These are phyloP conservation scores for Colletotrichum tabaci DNA, from an alignment of 2,329 filamentous ascomycete species.

Conservation along the genomic window DNA sequence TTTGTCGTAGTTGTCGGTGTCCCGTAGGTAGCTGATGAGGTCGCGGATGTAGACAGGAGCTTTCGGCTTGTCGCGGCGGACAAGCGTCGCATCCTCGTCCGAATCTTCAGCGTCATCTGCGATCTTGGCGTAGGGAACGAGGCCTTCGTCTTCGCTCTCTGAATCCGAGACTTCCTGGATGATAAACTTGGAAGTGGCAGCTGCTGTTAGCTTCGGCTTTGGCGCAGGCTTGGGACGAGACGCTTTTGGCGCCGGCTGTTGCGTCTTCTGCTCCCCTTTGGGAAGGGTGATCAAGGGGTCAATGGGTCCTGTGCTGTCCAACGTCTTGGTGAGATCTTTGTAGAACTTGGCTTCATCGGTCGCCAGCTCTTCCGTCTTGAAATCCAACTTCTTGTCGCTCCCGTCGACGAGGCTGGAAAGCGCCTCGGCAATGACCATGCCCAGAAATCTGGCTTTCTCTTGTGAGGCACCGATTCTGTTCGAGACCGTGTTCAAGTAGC, in stretches of 20 bases:
- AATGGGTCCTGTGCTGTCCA: conserved; percentile 75
- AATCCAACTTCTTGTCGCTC: conserved; percentile 81
- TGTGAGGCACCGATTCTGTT: conserved; percentile 88
- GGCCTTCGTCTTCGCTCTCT: conserved; percentile 74
- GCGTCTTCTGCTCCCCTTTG: conserved; percentile 40
- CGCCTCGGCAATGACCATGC: conserved; percentile 88
- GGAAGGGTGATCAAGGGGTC: conserved; percentile 60
- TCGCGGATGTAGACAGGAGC: conserved; percentile 94
- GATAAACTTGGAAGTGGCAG: conserved; percentile 61
- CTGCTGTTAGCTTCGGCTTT: conserved; percentile 49
- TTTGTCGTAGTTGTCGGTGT: conserved; percentile 86
- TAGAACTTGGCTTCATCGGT: conserved; percentile 83
- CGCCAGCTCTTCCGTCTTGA: conserved; percentile 85
- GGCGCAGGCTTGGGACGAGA: conserved; percentile 43
- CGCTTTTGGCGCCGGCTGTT: conserved; percentile 22
- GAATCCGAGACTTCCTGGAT: conserved; percentile 77
- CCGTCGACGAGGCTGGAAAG: conserved; percentile 76
- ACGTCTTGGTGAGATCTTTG: conserved; percentile 73
- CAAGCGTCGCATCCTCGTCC: conserved; percentile 90
- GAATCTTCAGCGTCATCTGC: conserved; percentile 92
- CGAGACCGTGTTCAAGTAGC: conserved; percentile 85
- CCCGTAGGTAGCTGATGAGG: conserved; percentile 82
- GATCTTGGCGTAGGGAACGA: conserved; percentile 86
- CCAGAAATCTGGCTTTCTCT: conserved; percentile 81
- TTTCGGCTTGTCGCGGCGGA: conserved; percentile 85